A percentile compares a stretch with the other conserved stretches of the same genome.
Evolutionary conservation across 768 basidiomycete species (phyloP).

Genomic region (Rhodosporidiobolus sp.): DNA sequence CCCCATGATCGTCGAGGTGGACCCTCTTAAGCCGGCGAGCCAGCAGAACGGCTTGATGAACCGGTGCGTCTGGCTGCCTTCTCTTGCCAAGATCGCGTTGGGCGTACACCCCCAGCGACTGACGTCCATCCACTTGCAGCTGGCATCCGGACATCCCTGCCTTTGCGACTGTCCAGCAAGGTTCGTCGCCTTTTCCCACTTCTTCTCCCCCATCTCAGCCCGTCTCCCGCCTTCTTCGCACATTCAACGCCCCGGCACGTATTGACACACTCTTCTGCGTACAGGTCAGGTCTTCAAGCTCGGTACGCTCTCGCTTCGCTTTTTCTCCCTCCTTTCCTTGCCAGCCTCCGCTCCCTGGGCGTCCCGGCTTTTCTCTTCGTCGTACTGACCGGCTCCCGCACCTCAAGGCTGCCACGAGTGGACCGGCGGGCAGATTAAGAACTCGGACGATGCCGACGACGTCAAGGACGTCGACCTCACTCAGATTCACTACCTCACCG

Average conservation of each 20-base stretch:
- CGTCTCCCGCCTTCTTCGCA: neutral
- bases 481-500: constrained; percentile 70
- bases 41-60: constrained; percentile 57
- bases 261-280: neutral
- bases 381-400: neutral
- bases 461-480: constrained; percentile 64
- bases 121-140: too few relatives aligned
- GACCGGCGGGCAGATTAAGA: constrained; percentile 64
- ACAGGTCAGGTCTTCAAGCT: constrained; percentile 62
- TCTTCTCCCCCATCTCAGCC: neutral
- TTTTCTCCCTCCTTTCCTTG: constrained; percentile 40
- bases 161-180: constrained; percentile 61
- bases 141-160: constrained; percentile 61
- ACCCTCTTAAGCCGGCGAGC: constrained; percentile 62
- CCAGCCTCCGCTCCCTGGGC: too few relatives aligned
- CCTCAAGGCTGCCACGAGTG: constrained; percentile 53
- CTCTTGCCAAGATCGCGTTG: too few relatives aligned
- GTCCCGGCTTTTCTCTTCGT: too few relatives aligned
- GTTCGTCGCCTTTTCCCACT: constrained; percentile 51
- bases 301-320: constrained; percentile 53
- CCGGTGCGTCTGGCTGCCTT: constrained; percentile 4
- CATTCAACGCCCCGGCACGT: too few relatives aligned
- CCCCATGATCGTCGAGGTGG: constrained; percentile 63
- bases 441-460: constrained; percentile 55
- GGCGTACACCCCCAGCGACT: too few relatives aligned